Evolutionary conservation across 345 rosid genomes (phyloP).

Genomic region (Streptanthus diversifolius): DNA sequence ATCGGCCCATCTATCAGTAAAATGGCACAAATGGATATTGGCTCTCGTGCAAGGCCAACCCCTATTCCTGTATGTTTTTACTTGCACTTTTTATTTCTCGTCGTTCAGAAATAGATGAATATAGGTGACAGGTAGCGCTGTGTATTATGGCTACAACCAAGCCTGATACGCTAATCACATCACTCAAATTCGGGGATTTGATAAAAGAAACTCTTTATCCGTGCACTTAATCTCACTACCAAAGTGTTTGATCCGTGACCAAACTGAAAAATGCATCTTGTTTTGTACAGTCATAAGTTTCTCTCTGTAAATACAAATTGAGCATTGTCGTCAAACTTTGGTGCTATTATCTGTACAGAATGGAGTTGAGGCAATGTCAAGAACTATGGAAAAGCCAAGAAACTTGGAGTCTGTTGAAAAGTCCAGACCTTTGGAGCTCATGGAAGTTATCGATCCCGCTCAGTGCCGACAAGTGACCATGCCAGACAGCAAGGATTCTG

Average conservation of each 20-base stretch:
- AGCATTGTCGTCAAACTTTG: background rate
- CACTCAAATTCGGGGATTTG: background rate
- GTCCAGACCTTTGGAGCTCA: conserved; percentile 70
- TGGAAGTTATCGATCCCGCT: conserved; percentile 61
- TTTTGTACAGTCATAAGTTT: background rate
- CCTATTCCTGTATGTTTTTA: conserved; percentile 27
- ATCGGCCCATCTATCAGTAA: conserved; percentile 44
- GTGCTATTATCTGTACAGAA: conserved; percentile 44
- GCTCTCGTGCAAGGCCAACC: conserved; percentile 46
- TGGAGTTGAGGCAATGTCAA: conserved; percentile 73
- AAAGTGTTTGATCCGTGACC: background rate
- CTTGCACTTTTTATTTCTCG: background rate
- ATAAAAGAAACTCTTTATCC: background rate
- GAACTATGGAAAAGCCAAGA: conserved; percentile 81
- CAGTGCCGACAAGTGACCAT: conserved; percentile 69
- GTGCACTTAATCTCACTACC: background rate
- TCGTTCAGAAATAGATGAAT: background rate
- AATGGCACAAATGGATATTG: conserved; percentile 44
- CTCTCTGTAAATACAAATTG: background rate
- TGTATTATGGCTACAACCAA: background rate
- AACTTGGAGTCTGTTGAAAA: conserved; percentile 55
- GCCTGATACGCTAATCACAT: background rate
- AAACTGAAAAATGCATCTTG: background rate
- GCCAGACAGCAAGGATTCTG: conserved; percentile 67
- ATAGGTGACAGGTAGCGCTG: background rate